These are phyloP conservation scores for Geotrichum phurueaensis DNA, from an alignment of 1,139 yeast species.

Conservation along the genomic window DNA sequence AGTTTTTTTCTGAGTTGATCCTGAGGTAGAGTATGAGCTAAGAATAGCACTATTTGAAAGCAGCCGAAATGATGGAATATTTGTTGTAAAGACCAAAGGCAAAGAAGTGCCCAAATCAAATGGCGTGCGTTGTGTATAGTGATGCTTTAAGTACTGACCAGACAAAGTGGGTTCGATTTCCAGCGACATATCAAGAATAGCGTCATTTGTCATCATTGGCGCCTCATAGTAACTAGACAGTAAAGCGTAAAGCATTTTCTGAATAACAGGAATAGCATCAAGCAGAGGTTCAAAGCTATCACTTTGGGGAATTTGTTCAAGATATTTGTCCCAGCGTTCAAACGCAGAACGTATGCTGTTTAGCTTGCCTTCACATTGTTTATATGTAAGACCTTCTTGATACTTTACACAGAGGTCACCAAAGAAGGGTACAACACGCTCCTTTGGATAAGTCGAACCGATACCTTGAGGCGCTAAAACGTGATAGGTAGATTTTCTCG, in stretches of 20 bases:
- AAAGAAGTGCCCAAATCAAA: constrained; percentile 52
- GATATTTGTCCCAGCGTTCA: constrained; percentile 72
- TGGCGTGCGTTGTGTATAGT: constrained; percentile 43
- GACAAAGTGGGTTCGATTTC: constrained; percentile 41
- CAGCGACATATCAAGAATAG: constrained; percentile 40
- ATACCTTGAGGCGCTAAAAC: constrained; percentile 86
- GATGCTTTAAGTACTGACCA: constrained; percentile 40
- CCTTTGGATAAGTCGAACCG: constrained; percentile 70
- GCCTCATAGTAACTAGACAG: constrained; percentile 30
- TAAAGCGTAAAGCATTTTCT: constrained; percentile 36
- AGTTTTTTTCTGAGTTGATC: constrained; percentile 14
- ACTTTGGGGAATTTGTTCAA: constrained; percentile 41
- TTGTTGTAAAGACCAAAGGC: constrained; percentile 55
- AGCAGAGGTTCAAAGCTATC: constrained; percentile 31
- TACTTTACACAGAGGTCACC: constrained; percentile 62
- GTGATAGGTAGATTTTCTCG: constrained; percentile 50
- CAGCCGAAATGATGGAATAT: constrained; percentile 47
- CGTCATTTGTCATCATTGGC: constrained; percentile 22
- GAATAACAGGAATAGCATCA: constrained; percentile 31
- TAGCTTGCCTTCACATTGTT: constrained; percentile 59
- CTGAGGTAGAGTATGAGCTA: constrained; percentile 21
- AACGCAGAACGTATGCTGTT: constrained; percentile 68
- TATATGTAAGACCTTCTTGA: constrained; percentile 40
- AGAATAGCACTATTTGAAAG: constrained; percentile 48
- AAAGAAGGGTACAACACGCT: constrained; percentile 80